Percentiles rank a stretch among this genome's conserved stretches.
phyloP scores from a whole-genome alignment of 2,329 filamentous ascomycete genomes.

The Xylaria sp. region DNA sequence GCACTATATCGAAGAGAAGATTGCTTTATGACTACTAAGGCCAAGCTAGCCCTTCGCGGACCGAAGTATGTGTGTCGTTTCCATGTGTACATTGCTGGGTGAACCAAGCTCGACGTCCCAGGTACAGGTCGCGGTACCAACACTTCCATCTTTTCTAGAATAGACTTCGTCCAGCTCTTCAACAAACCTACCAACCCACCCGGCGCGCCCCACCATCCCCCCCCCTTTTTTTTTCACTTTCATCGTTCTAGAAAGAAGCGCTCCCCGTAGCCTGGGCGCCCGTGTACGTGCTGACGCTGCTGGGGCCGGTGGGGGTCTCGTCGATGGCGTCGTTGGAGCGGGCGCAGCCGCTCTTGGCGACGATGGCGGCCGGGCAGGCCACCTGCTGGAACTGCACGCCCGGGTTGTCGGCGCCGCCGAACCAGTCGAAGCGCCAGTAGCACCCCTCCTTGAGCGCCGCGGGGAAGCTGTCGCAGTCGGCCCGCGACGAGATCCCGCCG shows the following conservation, averaged over 20 bases:
- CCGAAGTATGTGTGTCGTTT: background rate
- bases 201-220: too few relatives aligned
- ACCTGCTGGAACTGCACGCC: slow-evolving; percentile 58
- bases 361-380: slow-evolving; percentile 55
- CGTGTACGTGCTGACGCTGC: slow-evolving; percentile 35
- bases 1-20: too few relatives aligned
- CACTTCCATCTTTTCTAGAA: too few relatives aligned
- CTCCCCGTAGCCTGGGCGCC: slow-evolving; percentile 12
- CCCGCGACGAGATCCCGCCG: slow-evolving; percentile 56
- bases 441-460: slow-evolving; percentile 58
- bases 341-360: slow-evolving; percentile 41
- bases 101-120: background rate
- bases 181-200: too few relatives aligned
- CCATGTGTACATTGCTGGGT: background rate
- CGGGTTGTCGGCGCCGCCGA: slow-evolving; percentile 61
- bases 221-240: background rate
- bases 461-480: slow-evolving; percentile 57
- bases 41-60: too few relatives aligned
- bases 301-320: slow-evolving; percentile 38
- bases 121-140: background rate
- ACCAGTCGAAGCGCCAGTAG: slow-evolving; percentile 68
- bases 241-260: background rate
- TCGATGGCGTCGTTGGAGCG: slow-evolving; percentile 39
- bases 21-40: too few relatives aligned
- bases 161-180: too few relatives aligned